Conservation (phyloP, 306 rosid species). For the Inga oerstediana region DNA sequence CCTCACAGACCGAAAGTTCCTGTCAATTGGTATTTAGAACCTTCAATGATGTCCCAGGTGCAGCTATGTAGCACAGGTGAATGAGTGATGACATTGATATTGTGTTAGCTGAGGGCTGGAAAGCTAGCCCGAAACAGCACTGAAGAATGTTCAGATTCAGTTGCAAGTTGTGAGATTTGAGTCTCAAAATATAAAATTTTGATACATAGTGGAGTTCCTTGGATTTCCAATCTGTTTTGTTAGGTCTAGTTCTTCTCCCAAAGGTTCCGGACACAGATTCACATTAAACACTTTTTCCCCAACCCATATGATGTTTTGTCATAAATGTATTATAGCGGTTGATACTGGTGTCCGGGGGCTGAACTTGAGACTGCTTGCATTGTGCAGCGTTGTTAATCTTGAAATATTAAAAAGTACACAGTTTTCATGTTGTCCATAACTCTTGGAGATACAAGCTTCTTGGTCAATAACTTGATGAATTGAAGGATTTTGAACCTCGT, state of each 20-base stretch:
- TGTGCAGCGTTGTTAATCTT: background rate
- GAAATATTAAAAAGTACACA: background rate
- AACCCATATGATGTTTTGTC: background rate
- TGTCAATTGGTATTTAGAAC: background rate
- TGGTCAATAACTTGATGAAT: slow-evolving; percentile 47
- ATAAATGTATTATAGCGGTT: background rate
- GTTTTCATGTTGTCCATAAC: slow-evolving; percentile 32
- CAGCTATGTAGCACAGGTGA: background rate
- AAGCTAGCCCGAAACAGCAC: background rate
- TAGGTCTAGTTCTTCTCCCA: background rate
- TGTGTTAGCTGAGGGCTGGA: background rate
- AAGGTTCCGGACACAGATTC: background rate
- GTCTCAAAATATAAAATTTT: background rate
- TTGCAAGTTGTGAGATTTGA: background rate
- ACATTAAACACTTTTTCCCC: background rate
- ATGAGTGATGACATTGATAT: background rate
- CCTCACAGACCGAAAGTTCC: background rate
- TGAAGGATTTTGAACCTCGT: slow-evolving; percentile 65
- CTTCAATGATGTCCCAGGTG: background rate
- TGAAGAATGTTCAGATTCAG: background rate
- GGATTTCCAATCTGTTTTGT: background rate
- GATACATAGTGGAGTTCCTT: background rate
- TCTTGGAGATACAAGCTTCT: slow-evolving; percentile 73
- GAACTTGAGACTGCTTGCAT: background rate
- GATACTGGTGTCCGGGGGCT: background rate